phyloP scores from a whole-genome alignment of 148 eudicot genomes.

The Tetragonia tetragonoides region DNA sequence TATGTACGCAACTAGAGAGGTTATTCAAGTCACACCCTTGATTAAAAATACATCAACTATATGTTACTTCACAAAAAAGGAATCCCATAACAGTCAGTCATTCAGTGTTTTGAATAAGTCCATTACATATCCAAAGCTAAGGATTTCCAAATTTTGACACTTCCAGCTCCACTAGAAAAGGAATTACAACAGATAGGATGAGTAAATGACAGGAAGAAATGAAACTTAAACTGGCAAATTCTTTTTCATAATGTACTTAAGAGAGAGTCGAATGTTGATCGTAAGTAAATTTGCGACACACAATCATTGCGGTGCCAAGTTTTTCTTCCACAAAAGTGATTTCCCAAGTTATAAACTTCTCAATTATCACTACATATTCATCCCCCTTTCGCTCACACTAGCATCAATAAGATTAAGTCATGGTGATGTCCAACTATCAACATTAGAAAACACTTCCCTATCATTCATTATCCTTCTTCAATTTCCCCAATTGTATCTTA shows the following conservation, averaged over 20 bases:
- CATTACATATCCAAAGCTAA: not conserved
- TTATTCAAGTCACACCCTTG: not conserved
- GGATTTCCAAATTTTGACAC: not conserved
- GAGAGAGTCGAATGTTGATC: too few relatives aligned
- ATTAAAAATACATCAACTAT: not conserved
- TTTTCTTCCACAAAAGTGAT: not conserved
- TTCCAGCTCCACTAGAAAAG: not conserved
- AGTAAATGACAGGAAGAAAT: too few relatives aligned
- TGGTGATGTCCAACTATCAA: not conserved
- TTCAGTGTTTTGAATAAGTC: not conserved
- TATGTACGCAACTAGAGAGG: not conserved
- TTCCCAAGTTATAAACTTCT: not conserved
- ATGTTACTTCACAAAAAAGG: not conserved
- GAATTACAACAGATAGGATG: too few relatives aligned
- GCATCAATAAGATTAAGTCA: not conserved
- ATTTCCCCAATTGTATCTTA: not conserved
- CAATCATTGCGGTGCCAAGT: not conserved
- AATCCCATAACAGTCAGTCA: not conserved
- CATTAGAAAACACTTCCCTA: not conserved
- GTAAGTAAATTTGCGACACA: not conserved
- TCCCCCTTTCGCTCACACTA: not conserved
- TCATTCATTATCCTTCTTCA: not conserved
- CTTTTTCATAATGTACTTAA: too few relatives aligned
- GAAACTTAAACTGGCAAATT: too few relatives aligned
- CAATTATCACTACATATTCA: not conserved